A percentile compares a stretch with the other conserved stretches of the same genome.
phyloP scores from a whole-genome alignment of 805 yeast genomes.

The Starmerella vitae region DNA sequence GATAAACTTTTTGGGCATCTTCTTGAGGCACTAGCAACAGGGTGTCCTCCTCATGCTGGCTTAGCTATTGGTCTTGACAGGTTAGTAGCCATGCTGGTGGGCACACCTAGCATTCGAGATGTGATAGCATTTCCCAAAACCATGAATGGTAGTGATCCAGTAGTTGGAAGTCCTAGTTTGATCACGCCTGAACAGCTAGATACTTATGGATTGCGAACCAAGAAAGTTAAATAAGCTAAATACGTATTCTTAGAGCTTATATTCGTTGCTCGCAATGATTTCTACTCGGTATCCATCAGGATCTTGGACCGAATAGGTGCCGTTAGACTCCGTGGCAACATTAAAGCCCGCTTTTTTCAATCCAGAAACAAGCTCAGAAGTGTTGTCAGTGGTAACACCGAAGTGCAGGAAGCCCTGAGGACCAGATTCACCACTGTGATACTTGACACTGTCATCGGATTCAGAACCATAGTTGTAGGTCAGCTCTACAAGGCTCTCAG shows the following conservation, averaged over 20 bases:
- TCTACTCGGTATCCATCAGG: constrained; percentile 65
- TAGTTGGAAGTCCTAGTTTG: constrained; percentile 70
- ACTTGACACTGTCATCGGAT: constrained; percentile 52
- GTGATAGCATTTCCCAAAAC: constrained; percentile 95
- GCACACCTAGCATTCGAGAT: constrained; percentile 65
- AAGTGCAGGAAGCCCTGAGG: constrained; percentile 82
- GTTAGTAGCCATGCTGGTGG: constrained; percentile 79
- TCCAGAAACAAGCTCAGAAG: constrained; percentile 38
- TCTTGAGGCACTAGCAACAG: constrained; percentile 64
- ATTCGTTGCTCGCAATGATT: too few species aligned
- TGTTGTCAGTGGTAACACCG: constrained; percentile 59
- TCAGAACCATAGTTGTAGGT: constrained; percentile 97
- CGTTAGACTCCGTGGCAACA: constrained; percentile 33
- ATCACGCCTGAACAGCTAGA: constrained; percentile 37
- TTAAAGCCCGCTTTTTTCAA: constrained; percentile 35
- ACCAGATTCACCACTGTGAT: constrained; percentile 66
- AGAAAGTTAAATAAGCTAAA: too few species aligned
- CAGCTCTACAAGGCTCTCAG: constrained; percentile 70
- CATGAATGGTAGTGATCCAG: constrained; percentile 72
- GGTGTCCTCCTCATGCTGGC: constrained; percentile 99
- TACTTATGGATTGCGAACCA: constrained; percentile 42
- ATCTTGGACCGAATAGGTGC: constrained; percentile 48
- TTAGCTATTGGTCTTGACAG: constrained; percentile 91
- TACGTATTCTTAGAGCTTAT: too few species aligned
- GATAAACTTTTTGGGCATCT: constrained; percentile 71